Base-by-base conservation (phyloP, 2,329 filamentous ascomycete genomes). In the Colletotrichum sp. region DNA sequence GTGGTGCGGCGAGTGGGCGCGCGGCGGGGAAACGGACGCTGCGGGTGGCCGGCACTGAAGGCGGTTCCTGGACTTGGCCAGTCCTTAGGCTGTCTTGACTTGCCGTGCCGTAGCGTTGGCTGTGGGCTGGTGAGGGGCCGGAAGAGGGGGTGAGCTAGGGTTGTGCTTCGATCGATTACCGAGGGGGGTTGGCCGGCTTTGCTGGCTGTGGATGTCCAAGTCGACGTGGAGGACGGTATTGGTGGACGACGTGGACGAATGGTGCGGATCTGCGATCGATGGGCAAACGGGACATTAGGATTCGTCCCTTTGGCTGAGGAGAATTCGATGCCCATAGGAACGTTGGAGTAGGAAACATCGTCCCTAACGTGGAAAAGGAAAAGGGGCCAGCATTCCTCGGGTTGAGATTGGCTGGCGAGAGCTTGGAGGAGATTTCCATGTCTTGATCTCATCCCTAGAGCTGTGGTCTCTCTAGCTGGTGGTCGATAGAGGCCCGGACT, bases 71-170 rank as follows among this genome's bases (percentile, higher is more conserved):
- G 72, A 28, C 56, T 75, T 67, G 56, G 62, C 69, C 62, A 22
- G 61, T 66, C 28, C 30, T 71, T 60, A 58, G 36, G 52, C 69
- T 75, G 73, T 65, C 64, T 73, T 71, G 70, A 64, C 43, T 68
- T 73, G 62, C 58, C 56, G 61, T 64, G 43, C 43, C 69, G 70
- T 64, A 32, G 43, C 36, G 66, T 61, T 74, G 28, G 61, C 36
- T 60, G 71, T 74, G 72, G 72, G 25, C 43, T 62, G 28, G 70
- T 68, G 74, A 74, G 70, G 74, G 62, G 64, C 52, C 56, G 65
- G 58, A 36, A 58, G 70, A 60, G 34, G 74, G 72, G 55, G 56
- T 18, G 62, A 75, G 6, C 69, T 25, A 43, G 73, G 73, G 55
- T 71, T 52, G 62, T 30, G 30, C 58, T 25, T 66, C 64, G 70